These are phyloP conservation scores for Sugiyamaella castrensis DNA, from an alignment of 1,139 yeast species.

Conservation along the genomic window DNA sequence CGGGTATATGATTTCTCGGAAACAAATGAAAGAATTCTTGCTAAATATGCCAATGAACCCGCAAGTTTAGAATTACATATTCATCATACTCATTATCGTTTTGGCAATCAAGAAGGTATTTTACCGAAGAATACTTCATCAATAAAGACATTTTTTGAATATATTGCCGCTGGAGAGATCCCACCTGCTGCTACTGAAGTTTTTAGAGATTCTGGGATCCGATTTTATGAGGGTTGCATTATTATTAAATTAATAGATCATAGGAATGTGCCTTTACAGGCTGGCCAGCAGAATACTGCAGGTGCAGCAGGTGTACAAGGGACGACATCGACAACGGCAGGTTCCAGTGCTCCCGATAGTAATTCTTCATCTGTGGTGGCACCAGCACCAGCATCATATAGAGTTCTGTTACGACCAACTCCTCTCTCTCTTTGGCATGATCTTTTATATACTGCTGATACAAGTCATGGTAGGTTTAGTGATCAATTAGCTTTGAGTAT, in stretches of 20 bases:
- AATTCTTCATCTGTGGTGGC: neutral
- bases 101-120: slow-evolving; percentile 71
- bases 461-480: slow-evolving; percentile 61
- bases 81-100: slow-evolving; percentile 83
- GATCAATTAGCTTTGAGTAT: slow-evolving; percentile 72
- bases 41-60: slow-evolving; percentile 72
- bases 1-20: slow-evolving; percentile 45
- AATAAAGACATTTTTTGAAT: slow-evolving; percentile 67
- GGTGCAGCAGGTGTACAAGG: neutral
- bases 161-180: slow-evolving; percentile 74
- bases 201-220: slow-evolving; percentile 77
- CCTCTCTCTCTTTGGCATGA: slow-evolving; percentile 82
- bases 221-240: slow-evolving; percentile 84
- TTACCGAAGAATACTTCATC: slow-evolving; percentile 81
- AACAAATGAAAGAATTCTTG: slow-evolving; percentile 68
- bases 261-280: slow-evolving; percentile 35
- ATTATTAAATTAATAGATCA: slow-evolving; percentile 84
- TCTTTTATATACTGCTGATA: slow-evolving; percentile 77
- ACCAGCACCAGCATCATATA: slow-evolving; percentile 47
- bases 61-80: slow-evolving; percentile 87
- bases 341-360: neutral
- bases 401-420: slow-evolving; percentile 76
- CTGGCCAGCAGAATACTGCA: slow-evolving; percentile 1
- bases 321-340: neutral
- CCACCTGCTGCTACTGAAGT: slow-evolving; percentile 91